These are phyloP conservation scores for Lagenaria siceraria DNA, from an alignment of 306 rosid genomes.

Conservation along the genomic window DNA sequence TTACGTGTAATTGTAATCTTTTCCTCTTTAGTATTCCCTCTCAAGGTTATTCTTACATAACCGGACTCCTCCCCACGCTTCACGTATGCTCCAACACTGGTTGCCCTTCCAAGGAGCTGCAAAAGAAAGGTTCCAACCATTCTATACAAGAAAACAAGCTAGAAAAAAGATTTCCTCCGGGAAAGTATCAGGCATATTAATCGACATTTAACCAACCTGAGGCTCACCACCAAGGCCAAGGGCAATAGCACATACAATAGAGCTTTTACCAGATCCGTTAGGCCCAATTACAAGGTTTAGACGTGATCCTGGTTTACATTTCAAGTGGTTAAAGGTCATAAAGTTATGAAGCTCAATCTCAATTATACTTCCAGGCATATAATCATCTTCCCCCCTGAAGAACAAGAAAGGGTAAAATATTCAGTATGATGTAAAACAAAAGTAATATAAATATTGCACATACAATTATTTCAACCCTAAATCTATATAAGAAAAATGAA, in stretches of 20 bases:
- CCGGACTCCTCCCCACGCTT: constrained; percentile 89
- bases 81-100: constrained; percentile 67
- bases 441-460: neutral
- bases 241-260: constrained; percentile 94
- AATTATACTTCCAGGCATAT: constrained; percentile 80
- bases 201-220: constrained; percentile 50
- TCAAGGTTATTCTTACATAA: constrained; percentile 50
- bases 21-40: constrained; percentile 54
- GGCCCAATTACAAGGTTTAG: constrained; percentile 93
- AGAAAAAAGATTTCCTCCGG: neutral
- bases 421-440: neutral
- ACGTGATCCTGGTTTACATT: constrained; percentile 79
- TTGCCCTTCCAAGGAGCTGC: constrained; percentile 87
- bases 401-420: constrained; percentile 12
- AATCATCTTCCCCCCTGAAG: constrained; percentile 89
- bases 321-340: constrained; percentile 75
- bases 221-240: constrained; percentile 98
- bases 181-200: neutral
- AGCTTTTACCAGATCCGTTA: constrained; percentile 93
- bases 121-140: constrained; percentile 9
- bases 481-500: neutral
- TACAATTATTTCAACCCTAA: neutral
- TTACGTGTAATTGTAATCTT: constrained; percentile 41
- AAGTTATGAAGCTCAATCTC: constrained; percentile 83
- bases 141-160: neutral